Base-by-base conservation (phyloP, 352 stramenopile genomes). In the Phytophthora fragariaefolia region DNA sequence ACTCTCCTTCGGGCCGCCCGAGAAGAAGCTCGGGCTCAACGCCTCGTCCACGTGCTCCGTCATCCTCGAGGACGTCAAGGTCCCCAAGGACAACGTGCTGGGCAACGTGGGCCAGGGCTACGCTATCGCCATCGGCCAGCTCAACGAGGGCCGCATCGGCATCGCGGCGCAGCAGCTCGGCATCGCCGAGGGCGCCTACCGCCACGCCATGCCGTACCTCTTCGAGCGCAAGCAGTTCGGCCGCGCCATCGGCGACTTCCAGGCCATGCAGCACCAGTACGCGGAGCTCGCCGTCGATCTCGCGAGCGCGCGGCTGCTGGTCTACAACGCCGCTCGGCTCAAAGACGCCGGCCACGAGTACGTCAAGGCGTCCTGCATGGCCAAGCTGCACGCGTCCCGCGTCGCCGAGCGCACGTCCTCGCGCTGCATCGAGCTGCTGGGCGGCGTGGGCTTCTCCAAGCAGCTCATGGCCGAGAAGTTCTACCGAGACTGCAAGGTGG, bases 131-230 rank as follows among this genome's bases (percentile, higher is more conserved):
- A 99, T 99, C 59, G 88, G 93, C 27, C 98, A 98, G 59, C 73
- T 99, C 32, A 98, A 99, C 58, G 77, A 87, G 71, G 79, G 82
- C 5, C 83, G 95, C 47, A 98, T 99, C 57, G 96, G 96, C 26
- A 99, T 99, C 71, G 96, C 90, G 10, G 89, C 94, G 13, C 96
- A 99, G 71, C 96, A 98, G 80, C 77, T 98, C 38, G 96, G 96
- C 12, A 91, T 98, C 34, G 94, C 94, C 8, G 93, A 98, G 62
- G 96, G 91, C 6, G 96, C 91, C 43, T 94, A 98, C 58, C 92
- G 98, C 23, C 77, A 95, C 58, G 90, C 84, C 1, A 89, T 98
- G 82, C 93, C 95, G 1, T 98, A 99, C 72, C 74, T 98, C 23
- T 92, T 91, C 68, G 84, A 98, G 64, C 85, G 96, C 23, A 86